Evolutionary conservation across 2,329 filamentous ascomycete species (phyloP).

Genomic region (Aphanoascus verrucosus): DNA sequence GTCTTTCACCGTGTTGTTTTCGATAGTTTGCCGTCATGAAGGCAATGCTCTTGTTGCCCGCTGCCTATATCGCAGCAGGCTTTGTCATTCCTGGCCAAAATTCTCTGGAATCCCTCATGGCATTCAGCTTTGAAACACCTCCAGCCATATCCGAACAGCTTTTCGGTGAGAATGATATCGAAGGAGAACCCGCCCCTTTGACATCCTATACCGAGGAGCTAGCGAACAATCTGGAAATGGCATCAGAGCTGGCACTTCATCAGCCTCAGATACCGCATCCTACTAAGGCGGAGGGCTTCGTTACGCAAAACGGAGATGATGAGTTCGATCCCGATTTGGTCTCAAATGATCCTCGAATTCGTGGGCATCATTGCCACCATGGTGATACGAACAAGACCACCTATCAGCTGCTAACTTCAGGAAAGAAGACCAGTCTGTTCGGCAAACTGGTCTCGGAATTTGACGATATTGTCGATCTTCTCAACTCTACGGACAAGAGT

Average conservation of each 20-base stretch:
- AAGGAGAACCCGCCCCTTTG: not conserved
- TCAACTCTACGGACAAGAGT: slow-evolving; percentile 65
- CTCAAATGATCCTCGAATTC: not conserved
- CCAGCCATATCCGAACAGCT: not conserved
- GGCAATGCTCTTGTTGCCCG: slow-evolving; percentile 36
- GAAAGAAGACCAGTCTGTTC: slow-evolving; percentile 67
- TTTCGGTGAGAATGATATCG: not conserved
- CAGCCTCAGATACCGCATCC: not conserved
- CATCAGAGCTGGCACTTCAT: not conserved
- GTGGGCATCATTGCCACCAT: slow-evolving; percentile 23
- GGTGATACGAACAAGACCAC: slow-evolving; percentile 56
- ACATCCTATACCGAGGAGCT: slow-evolving; percentile 1
- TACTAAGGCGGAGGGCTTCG: not conserved
- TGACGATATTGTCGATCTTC: slow-evolving; percentile 56
- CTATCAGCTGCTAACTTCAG: slow-evolving; percentile 66
- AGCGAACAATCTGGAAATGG: slow-evolving; percentile 3
- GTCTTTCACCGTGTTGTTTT: not conserved
- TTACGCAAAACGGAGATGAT: not conserved
- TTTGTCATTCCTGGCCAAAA: slow-evolving; percentile 43
- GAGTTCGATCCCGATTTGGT: not conserved
- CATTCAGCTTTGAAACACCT: not conserved
- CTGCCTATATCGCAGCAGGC: slow-evolving; percentile 38
- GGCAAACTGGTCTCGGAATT: slow-evolving; percentile 64
- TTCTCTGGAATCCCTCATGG: slow-evolving; percentile 28
- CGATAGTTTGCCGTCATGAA: slow-evolving; percentile 33